Percentiles rank a stretch among this genome's conserved stretches.
These are phyloP conservation scores for Eremomyces bilateralis DNA, from an alignment of 495 filamentous ascomycete genomes.

Conservation along the genomic window DNA sequence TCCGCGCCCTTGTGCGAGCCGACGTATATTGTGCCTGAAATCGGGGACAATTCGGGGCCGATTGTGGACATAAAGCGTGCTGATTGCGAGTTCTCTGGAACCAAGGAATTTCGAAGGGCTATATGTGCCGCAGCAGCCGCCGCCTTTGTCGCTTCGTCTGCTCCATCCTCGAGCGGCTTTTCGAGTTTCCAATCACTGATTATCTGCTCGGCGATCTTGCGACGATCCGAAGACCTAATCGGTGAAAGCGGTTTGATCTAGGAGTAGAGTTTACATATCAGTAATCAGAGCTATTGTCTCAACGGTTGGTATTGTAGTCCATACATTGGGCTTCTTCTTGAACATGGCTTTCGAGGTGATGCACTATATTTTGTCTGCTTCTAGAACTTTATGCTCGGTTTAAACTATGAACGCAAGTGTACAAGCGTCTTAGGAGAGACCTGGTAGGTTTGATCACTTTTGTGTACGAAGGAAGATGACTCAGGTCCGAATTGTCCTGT, in stretches of 20 bases:
- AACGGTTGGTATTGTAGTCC: neutral
- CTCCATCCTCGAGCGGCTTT: slow-evolving; percentile 18
- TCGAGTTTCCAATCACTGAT: slow-evolving; percentile 38
- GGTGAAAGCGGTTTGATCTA: slow-evolving; percentile 52
- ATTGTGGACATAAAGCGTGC: slow-evolving; percentile 50
- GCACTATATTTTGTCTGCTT: neutral
- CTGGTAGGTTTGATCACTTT: no score
- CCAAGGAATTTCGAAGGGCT: slow-evolving; percentile 34
- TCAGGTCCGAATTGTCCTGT: no score
- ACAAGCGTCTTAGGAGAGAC: no score
- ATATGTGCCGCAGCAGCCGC: slow-evolving; percentile 25
- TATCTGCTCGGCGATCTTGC: slow-evolving; percentile 48
- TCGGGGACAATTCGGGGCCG: slow-evolving; percentile 39
- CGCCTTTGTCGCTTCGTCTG: slow-evolving; percentile 19
- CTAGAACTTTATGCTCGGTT: neutral
- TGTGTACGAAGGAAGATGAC: no score
- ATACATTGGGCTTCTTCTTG: slow-evolving; percentile 58
- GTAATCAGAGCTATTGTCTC: neutral
- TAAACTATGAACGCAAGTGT: no score
- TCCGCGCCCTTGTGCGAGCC: slow-evolving; percentile 30
- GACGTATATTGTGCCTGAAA: slow-evolving; percentile 44
- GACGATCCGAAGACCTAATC: slow-evolving; percentile 47
- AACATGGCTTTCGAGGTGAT: slow-evolving; percentile 30
- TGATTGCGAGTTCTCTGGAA: slow-evolving; percentile 41
- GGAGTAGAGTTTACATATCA: no score